Conservation (phyloP, 1,284 basidiomycete genomes). For the Erythrobasidium hasegawianum region DNA sequence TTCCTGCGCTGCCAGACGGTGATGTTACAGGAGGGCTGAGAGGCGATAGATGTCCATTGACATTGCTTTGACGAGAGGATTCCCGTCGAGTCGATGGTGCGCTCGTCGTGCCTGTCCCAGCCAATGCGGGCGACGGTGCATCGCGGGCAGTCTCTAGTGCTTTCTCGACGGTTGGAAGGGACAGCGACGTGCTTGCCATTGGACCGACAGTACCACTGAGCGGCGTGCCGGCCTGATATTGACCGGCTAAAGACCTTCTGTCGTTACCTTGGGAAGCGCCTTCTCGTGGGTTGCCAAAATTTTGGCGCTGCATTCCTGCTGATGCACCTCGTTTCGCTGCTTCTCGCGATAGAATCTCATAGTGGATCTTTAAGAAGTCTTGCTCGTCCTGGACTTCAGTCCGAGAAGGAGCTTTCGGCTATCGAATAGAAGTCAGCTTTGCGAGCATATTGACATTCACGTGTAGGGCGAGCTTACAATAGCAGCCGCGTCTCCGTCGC, state of each 20-base stretch:
- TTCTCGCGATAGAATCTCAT: constrained; percentile 82
- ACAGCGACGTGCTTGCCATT: constrained; percentile 75
- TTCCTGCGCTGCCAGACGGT: constrained; percentile 34
- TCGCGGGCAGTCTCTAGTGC: constrained; percentile 67
- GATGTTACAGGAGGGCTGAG: constrained; percentile 40
- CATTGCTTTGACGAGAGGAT: background rate
- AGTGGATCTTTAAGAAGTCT: constrained; percentile 77
- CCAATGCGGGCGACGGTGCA: background rate
- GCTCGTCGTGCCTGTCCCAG: background rate
- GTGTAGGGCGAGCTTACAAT: constrained; percentile 46
- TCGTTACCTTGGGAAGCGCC: background rate
- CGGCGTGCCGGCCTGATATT: background rate
- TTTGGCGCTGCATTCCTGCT: background rate
- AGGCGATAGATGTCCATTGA: constrained; percentile 1
- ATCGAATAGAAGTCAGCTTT: no score
- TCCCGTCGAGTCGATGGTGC: background rate
- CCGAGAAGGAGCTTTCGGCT: constrained; percentile 43
- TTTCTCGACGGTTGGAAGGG: constrained; percentile 75
- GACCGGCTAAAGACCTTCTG: constrained; percentile 7
- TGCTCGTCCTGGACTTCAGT: constrained; percentile 63
- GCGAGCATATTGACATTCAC: no score
- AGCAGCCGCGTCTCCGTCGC: constrained; percentile 43
- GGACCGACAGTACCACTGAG: constrained; percentile 69
- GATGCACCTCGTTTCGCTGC: constrained; percentile 63
- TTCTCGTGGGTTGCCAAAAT: background rate